These are phyloP conservation scores for Candolleomyces eurysporus DNA, from an alignment of 768 basidiomycete genomes.

Conservation along the genomic window DNA sequence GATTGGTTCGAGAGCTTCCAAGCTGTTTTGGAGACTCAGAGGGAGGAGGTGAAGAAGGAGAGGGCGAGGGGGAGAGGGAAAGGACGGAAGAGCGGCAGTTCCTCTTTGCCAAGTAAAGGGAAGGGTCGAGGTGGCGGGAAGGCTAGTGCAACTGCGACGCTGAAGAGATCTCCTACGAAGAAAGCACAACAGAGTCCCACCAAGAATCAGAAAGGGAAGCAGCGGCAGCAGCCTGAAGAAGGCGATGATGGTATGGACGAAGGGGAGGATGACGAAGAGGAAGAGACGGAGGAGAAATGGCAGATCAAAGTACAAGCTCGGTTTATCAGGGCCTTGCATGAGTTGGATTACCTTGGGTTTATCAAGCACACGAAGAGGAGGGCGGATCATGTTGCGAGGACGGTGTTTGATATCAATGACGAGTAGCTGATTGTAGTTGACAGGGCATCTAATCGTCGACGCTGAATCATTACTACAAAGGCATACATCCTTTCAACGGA, in stretches of 20 bases:
- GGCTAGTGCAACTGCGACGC: not conserved
- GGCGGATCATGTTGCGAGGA: constrained; percentile 70
- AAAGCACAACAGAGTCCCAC: not conserved
- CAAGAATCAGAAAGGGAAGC: constrained; percentile 23
- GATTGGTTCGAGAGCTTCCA: constrained; percentile 87
- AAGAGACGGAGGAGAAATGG: constrained; percentile 48
- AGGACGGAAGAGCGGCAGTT: not conserved
- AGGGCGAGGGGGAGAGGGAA: constrained; percentile 10
- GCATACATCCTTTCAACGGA: not conserved
- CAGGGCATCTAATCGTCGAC: not conserved
- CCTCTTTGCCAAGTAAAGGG: not conserved
- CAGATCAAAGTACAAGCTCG: constrained; percentile 68
- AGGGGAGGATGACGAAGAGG: constrained; percentile 29
- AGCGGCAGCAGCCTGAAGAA: constrained; percentile 18
- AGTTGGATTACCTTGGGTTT: constrained; percentile 78
- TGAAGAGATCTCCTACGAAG: constrained; percentile 8
- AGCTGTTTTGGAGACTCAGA: constrained; percentile 60
- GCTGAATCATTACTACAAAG: not conserved
- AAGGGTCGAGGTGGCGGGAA: not conserved
- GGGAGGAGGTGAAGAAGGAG: constrained; percentile 16
- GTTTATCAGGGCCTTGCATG: constrained; percentile 78
- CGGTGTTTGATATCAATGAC: constrained; percentile 53
- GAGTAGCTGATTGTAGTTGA: not conserved
- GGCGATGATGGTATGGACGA: constrained; percentile 24
- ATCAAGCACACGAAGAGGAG: constrained; percentile 79